Evolutionary conservation across 768 basidiomycete species (phyloP).

Genomic region (Dioszegia aurantiaca): DNA sequence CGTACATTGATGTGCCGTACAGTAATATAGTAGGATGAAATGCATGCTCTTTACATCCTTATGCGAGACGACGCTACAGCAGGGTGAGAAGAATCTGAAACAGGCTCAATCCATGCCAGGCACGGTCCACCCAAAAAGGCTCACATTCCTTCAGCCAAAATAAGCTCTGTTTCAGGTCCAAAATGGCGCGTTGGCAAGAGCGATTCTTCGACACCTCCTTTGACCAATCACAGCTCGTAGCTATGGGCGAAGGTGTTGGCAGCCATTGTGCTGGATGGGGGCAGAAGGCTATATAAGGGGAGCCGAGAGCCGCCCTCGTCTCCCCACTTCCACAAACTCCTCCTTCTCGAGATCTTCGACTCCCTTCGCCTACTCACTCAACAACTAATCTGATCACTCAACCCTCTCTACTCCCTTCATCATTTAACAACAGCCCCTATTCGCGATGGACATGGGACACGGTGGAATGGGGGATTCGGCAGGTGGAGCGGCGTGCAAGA

Average conservation of each 20-base stretch:
- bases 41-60: too few species aligned
- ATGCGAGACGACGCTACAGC: neutral
- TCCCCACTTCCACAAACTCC: neutral
- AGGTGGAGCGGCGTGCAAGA: slow-evolving; percentile 24
- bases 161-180: slow-evolving; percentile 1
- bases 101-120: neutral
- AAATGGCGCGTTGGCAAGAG: slow-evolving; percentile 1
- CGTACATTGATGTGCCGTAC: too few species aligned
- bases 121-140: neutral
- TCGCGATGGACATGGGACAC: slow-evolving; percentile 20
- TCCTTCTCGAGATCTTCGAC: neutral
- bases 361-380: neutral
- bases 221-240: neutral
- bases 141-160: neutral
- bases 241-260: neutral
- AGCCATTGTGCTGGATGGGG: neutral
- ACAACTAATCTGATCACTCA: neutral
- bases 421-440: neutral
- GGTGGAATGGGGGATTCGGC: slow-evolving; percentile 7
- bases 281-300: neutral
- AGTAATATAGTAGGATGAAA: too few species aligned
- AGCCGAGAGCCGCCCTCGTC: neutral
- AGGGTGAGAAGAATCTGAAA: neutral
- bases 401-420: neutral
- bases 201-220: neutral